phyloP scores from a whole-genome alignment of 176 grass and related monocot genomes.

The Aegilops sharonensis region DNA sequence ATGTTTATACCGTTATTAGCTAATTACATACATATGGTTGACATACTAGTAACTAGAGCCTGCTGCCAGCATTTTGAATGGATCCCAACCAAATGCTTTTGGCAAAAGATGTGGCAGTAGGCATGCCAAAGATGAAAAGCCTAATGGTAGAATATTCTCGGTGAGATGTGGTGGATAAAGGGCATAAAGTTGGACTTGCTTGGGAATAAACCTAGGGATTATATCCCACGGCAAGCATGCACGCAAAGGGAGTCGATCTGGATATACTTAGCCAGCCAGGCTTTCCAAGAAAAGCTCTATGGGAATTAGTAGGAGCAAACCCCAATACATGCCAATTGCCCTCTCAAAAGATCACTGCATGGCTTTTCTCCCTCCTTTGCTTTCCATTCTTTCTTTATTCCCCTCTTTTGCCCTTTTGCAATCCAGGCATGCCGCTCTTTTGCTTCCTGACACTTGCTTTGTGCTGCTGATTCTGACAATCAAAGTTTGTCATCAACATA shows the following conservation, averaged over 20 bases:
- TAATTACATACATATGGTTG: neutral
- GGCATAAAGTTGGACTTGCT: conserved; percentile 33
- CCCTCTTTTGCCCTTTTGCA: conserved; percentile 53
- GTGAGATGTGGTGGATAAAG: conserved; percentile 46
- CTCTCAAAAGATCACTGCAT: conserved; percentile 50
- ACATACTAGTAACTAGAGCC: conserved; percentile 4
- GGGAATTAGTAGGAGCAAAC: conserved; percentile 43
- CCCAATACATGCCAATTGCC: conserved; percentile 54
- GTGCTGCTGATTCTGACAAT: conserved; percentile 10
- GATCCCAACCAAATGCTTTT: conserved; percentile 35
- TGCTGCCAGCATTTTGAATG: conserved; percentile 16
- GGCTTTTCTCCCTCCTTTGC: conserved; percentile 52
- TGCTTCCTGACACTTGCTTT: conserved; percentile 28
- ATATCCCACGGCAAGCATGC: conserved; percentile 42
- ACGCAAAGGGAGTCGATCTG: conserved; percentile 32
- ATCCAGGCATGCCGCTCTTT: conserved; percentile 37
- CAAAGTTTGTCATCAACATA: neutral
- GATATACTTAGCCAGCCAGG: conserved; percentile 45
- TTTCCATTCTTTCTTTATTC: conserved; percentile 65
- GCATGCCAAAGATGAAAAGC: conserved; percentile 44
- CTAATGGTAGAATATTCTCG: conserved; percentile 61
- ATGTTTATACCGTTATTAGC: neutral
- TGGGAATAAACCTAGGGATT: conserved; percentile 63
- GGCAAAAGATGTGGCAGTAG: conserved; percentile 36
- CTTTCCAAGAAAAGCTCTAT: conserved; percentile 48